phyloP scores from a whole-genome alignment of 1,139 yeast genomes.

The Diutina catenulata region DNA sequence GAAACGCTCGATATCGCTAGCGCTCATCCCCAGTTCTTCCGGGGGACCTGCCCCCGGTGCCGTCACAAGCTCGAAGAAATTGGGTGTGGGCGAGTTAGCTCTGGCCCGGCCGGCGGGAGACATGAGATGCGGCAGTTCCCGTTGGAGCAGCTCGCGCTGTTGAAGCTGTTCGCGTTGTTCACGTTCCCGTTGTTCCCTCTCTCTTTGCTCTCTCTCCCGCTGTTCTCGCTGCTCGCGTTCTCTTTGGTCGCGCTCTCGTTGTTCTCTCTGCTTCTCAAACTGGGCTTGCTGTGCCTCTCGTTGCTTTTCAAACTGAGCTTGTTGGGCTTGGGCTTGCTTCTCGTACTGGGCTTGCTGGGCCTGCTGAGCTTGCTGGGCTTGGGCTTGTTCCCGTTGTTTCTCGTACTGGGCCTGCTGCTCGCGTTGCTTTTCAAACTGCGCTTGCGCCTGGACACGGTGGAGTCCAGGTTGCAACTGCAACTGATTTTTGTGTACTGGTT shows the following conservation, averaged over 20 bases:
- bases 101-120: neutral
- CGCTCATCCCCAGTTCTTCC: constrained; percentile 15
- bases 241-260: constrained; percentile 5
- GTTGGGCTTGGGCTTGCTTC: constrained; percentile 10
- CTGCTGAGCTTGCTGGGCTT: constrained; percentile 8
- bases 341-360: constrained; percentile 9
- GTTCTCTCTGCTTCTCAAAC: constrained; percentile 1
- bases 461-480: neutral
- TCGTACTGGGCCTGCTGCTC: constrained; percentile 15
- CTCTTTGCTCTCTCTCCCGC: too few species aligned
- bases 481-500: neutral
- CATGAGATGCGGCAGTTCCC: neutral
- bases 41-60: constrained; percentile 4
- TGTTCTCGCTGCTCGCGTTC: too few species aligned
- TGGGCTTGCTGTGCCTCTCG: constrained; percentile 7
- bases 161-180: too few species aligned
- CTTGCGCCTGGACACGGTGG: too few species aligned
- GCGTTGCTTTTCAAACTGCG: neutral
- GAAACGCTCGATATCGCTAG: constrained; percentile 36
- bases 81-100: constrained; percentile 3
- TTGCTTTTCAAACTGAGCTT: constrained; percentile 7
- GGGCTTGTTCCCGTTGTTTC: constrained; percentile 15
- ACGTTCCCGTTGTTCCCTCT: too few species aligned
- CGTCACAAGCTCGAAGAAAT: constrained; percentile 1
- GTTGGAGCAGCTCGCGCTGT: neutral